Conservation (phyloP, 371 early-diverging fungal species). For the Rhizopus delemar region DNA sequence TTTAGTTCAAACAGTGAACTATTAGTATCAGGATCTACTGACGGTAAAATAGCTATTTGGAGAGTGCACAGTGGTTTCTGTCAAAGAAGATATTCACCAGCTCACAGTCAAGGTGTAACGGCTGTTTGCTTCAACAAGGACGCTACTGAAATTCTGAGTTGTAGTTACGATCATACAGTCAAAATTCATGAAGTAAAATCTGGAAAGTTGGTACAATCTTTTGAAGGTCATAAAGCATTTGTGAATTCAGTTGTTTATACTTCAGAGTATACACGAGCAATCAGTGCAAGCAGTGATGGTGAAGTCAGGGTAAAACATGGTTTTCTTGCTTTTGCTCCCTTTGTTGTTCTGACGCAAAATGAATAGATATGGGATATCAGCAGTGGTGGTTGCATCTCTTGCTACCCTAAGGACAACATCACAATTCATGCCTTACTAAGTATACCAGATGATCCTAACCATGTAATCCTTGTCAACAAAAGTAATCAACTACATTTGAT, state of each 20-base stretch:
- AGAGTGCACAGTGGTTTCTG: slow-evolving; percentile 78
- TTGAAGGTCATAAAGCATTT: slow-evolving; percentile 89
- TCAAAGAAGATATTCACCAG: slow-evolving; percentile 72
- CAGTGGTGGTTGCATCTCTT: slow-evolving; percentile 42
- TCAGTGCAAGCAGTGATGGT: slow-evolving; percentile 88
- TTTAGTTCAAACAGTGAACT: slow-evolving; percentile 80
- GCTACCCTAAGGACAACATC: slow-evolving; percentile 24
- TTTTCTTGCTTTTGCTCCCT: background rate
- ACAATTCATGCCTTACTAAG: slow-evolving; percentile 29
- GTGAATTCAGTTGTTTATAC: slow-evolving; percentile 81
- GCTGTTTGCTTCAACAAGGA: slow-evolving; percentile 79
- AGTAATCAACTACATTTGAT: slow-evolving; percentile 66
- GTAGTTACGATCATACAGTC: slow-evolving; percentile 81
- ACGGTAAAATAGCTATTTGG: slow-evolving; percentile 90
- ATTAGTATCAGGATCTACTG: slow-evolving; percentile 84
- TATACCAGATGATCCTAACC: slow-evolving; percentile 59
- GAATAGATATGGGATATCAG: slow-evolving; percentile 79
- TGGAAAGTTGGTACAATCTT: slow-evolving; percentile 85
- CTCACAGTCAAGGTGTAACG: slow-evolving; percentile 88
- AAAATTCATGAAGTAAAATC: slow-evolving; percentile 89
- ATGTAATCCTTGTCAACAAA: slow-evolving; percentile 71
- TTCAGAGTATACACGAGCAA: slow-evolving; percentile 63
- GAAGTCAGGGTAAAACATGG: slow-evolving; percentile 67
- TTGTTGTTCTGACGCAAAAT: background rate
- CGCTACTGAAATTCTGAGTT: slow-evolving; percentile 75